These are phyloP conservation scores for Musa troglodytarum DNA, from an alignment of 176 grass and related monocot genomes.

Conservation along the genomic window DNA sequence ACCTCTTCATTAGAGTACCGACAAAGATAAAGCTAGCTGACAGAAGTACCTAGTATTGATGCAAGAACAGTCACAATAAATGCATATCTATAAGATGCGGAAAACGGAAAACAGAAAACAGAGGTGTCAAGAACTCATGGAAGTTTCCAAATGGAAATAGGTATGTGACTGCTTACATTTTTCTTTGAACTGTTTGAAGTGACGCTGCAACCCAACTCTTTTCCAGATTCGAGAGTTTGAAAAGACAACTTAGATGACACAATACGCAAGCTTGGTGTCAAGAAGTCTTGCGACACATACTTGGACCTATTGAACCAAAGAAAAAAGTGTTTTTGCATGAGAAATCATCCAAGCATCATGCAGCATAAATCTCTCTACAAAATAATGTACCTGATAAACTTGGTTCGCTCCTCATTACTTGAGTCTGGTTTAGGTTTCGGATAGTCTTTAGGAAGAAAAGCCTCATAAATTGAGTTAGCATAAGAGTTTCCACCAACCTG, in stretches of 20 bases:
- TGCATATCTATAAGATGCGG: neutral
- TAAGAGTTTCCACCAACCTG: slow-evolving; percentile 83
- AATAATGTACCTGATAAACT: slow-evolving; percentile 56
- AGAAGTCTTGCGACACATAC: slow-evolving; percentile 69
- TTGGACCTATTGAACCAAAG: slow-evolving; percentile 45
- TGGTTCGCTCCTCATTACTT: slow-evolving; percentile 37
- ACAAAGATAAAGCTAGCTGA: neutral
- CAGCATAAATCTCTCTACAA: neutral
- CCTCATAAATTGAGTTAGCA: slow-evolving; percentile 74
- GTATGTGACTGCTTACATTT: slow-evolving; percentile 27
- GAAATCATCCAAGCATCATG: neutral
- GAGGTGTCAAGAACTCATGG: neutral
- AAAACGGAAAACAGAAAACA: neutral
- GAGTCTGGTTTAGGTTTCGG: slow-evolving; percentile 52
- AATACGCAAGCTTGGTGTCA: slow-evolving; percentile 71
- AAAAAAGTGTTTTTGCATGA: slow-evolving; percentile 7
- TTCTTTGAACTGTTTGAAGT: slow-evolving; percentile 46
- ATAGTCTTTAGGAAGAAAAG: slow-evolving; percentile 64
- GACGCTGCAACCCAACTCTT: slow-evolving; percentile 14
- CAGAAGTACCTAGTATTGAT: neutral
- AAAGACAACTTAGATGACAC: slow-evolving; percentile 44
- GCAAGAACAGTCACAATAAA: neutral
- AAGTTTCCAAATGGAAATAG: neutral
- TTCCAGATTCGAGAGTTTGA: slow-evolving; percentile 17
- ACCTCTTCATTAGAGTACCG: neutral